Base-by-base conservation (phyloP, 2,329 filamentous ascomycete genomes). In the Biscogniauxia sp. region DNA sequence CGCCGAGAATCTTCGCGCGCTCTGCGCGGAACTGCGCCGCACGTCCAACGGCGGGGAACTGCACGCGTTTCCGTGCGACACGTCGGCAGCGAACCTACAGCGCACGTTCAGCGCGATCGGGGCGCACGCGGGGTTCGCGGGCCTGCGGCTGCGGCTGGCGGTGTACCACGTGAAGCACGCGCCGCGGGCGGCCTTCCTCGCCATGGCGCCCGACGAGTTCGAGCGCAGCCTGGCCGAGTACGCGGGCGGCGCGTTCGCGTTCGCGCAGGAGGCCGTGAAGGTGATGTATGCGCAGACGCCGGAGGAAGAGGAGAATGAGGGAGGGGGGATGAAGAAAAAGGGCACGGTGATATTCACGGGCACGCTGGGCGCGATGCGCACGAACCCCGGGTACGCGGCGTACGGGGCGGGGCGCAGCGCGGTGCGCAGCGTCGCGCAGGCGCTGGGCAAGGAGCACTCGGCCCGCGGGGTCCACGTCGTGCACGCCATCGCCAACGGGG, bases 301-400 rank as follows among this genome's bases (percentile, higher is more conserved):
- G n/a, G n/a, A n/a, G n/a, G n/a, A n/a, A n/a, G n/a, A n/a, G n/a
- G n/a, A n/a, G n/a, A n/a, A n/a, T n/a, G n/a, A n/a, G n/a, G n/a
- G n/a, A n/a, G n/a, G n/a, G n/a, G n/a, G n/a, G n/a, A n/a, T n/a
- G n/a, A n/a, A 69, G 55, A 86, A 85, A 74, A 85, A 86, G 63
- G 83, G 83, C 1, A 85, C 82, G 0, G 68, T 85, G 26, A 83
- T 86, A 57, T 85, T 86, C 66, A 85, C 83, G 0, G 82, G 83
- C 0, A 85, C 82, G 0, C 70, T 84, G 3, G 83, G 82, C 0
- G 80, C 81, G 0, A 70, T 85, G 62, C 74, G 83, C 6, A 82
- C 82, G 57, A 85, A 80, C 64, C 78, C 81, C 2, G 78, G 82
- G 49, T 87, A 76, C 62, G 82, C 78, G 1, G 79, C 82, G 0